phyloP scores from a whole-genome alignment of 306 rosid genomes.

The Mimosa pudica region DNA sequence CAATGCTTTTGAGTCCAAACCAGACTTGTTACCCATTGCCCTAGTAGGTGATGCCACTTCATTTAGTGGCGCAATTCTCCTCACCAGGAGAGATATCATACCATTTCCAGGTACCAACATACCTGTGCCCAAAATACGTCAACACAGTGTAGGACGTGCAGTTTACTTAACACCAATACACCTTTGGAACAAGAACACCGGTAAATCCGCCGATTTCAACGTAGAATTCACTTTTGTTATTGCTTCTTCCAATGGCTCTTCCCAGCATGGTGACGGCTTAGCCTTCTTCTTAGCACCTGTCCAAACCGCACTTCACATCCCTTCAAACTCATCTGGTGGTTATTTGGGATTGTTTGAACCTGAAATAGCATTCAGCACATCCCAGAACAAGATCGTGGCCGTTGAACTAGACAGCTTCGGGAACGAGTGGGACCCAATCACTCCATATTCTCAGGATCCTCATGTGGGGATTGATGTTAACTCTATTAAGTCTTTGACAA shows the following conservation, averaged over 20 bases:
- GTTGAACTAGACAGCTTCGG: conserved; percentile 55
- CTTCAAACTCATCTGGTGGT: conserved; percentile 36
- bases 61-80: background rate
- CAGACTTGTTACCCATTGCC: background rate
- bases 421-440: conserved; percentile 52
- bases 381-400: conserved; percentile 41
- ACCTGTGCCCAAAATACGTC: background rate
- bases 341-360: conserved; percentile 34
- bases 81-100: conserved; percentile 13
- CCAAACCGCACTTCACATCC: conserved; percentile 30
- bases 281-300: conserved; percentile 54
- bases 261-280: conserved; percentile 45
- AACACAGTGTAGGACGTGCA: conserved; percentile 28
- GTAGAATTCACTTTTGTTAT: conserved; percentile 27
- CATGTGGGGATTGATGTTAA: conserved; percentile 59
- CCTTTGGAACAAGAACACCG: conserved; percentile 1
- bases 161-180: conserved; percentile 2
- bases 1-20: no score
- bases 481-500: background rate
- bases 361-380: conserved; percentile 1
- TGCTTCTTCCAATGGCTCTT: background rate
- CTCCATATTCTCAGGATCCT: conserved; percentile 40
- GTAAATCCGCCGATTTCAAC: conserved; percentile 5
- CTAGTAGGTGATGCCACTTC: conserved; percentile 14
- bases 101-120: background rate